Base-by-base conservation (phyloP, 73 alveolate genomes). In the Blepharisma japonicum region DNA sequence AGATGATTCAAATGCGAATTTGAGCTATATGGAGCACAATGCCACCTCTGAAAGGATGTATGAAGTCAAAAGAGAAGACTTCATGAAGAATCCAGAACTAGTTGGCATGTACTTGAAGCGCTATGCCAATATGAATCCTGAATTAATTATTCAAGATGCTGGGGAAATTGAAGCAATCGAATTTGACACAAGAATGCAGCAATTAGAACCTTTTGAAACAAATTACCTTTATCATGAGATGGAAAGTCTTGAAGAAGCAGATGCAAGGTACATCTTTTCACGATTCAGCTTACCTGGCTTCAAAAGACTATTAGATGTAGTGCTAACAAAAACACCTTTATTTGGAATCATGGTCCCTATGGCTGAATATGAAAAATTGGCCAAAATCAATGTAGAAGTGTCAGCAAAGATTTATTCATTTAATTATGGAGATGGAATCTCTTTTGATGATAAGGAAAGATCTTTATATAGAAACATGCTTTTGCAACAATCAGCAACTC, bases 141-240 rank as follows among this genome's bases (percentile, higher is more conserved):
- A 14, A 39, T 14, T 14, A 61, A 25, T 61, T 25, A 61, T 61
- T 20, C 39, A 20, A 25, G 46, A 61, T 20, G 47, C 74, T 20
- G 47, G 2, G 11, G 39, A n/a, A 20, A 14, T 61, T 8, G 47
- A n/a, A 14, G 74, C 47, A 39, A 14, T 18, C 46, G 5, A 61
- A 14, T 61, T 61, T 4, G 47, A 61, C 23, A 61, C 38, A 20
- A n/a, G 74, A 5, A 0, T 61, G 0, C 74, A 61, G 23, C 39
- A 61, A 25, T 25, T 61, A 14, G 18, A n/a, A 61, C 18, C 23
- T 61, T 61, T 61, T 5, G 80, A 70, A 1, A 38, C 55, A 7
- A 70, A 70, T 25, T 70, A 70, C 66, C 11, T 54, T 14, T 70
- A 70, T 70, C 80, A 45, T 2, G 80, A 70, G 5, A 70, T 70